Evolutionary conservation across 129 eudicot species (phyloP).

Genomic region (Gnaphalium uliginosum): DNA sequence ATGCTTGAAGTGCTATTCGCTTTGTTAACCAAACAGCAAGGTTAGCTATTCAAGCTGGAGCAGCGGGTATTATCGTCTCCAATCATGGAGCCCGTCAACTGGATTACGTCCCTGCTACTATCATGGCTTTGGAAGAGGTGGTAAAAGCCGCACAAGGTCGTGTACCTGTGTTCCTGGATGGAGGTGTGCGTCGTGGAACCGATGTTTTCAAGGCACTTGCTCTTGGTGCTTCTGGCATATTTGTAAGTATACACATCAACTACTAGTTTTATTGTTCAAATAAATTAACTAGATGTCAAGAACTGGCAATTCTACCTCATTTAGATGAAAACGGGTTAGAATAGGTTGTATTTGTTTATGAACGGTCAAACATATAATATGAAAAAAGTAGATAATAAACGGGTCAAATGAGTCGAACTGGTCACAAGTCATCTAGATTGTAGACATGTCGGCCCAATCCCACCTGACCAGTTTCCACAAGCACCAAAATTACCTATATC

Average conservation of each 20-base stretch:
- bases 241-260: conserved; percentile 55
- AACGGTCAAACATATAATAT: background rate
- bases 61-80: conserved; percentile 77
- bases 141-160: conserved; percentile 97
- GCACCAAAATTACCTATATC: background rate
- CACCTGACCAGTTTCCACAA: background rate
- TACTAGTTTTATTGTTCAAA: background rate
- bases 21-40: conserved; percentile 44
- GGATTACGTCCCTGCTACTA: conserved; percentile 81
- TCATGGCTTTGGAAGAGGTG: conserved; percentile 82
- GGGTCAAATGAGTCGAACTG: background rate
- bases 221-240: conserved; percentile 91
- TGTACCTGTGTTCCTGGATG: conserved; percentile 88
- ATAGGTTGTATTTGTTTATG: background rate
- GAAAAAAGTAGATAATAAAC: background rate
- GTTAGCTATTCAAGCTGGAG: conserved; percentile 68
- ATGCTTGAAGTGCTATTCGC: conserved; percentile 1
- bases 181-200: conserved; percentile 97
- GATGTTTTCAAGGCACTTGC: conserved; percentile 98
- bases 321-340: background rate
- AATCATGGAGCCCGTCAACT: conserved; percentile 85
- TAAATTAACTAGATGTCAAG: too few relatives aligned
- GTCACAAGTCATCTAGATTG: background rate
- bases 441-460: background rate
- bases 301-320: background rate